Conservation (phyloP, 1,284 basidiomycete species). For the Xerocomus nothofagi region DNA sequence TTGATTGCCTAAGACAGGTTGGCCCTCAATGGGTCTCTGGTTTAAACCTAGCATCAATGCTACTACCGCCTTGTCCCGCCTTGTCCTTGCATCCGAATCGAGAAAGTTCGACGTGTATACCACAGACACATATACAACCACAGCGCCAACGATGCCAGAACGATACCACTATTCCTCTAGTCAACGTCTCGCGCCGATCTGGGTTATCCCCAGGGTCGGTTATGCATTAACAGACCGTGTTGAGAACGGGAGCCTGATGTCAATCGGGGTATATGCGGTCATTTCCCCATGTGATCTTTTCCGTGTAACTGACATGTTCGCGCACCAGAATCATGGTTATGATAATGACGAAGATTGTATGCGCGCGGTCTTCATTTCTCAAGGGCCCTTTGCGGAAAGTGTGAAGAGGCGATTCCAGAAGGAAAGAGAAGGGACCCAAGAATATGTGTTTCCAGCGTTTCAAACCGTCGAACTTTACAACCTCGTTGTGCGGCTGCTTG, state of each 20-base stretch:
- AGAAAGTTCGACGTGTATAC: conserved; percentile 77
- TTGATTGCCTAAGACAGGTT: conserved; percentile 41
- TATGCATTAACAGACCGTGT: conserved; percentile 70
- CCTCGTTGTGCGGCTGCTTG: conserved; percentile 73
- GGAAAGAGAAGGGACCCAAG: conserved; percentile 38
- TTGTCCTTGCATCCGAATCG: conserved; percentile 44
- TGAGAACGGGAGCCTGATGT: conserved; percentile 54
- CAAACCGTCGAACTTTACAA: conserved; percentile 82
- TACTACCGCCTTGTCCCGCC: conserved; percentile 50
- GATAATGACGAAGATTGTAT: conserved; percentile 75
- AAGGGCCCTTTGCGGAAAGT: conserved; percentile 73
- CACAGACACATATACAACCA: conserved; percentile 45
- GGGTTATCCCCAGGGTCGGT: conserved; percentile 75
- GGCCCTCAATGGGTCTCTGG: conserved; percentile 81
- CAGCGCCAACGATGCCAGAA: conserved; percentile 61
- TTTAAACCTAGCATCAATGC: conserved; percentile 60
- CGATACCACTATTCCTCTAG: conserved; percentile 73
- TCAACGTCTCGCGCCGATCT: conserved; percentile 81
- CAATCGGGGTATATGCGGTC: conserved; percentile 58
- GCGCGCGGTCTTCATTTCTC: conserved; percentile 87
- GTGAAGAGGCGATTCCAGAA: conserved; percentile 44
- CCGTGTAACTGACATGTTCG: not conserved
- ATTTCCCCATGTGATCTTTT: not conserved
- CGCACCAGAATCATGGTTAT: conserved; percentile 73
- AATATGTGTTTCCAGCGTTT: conserved; percentile 75